Percentiles rank a stretch among this genome's conserved stretches.
Evolutionary conservation across 2,329 filamentous ascomycete species (phyloP).

Genomic region (Stagonosporopsis rhizophila): DNA sequence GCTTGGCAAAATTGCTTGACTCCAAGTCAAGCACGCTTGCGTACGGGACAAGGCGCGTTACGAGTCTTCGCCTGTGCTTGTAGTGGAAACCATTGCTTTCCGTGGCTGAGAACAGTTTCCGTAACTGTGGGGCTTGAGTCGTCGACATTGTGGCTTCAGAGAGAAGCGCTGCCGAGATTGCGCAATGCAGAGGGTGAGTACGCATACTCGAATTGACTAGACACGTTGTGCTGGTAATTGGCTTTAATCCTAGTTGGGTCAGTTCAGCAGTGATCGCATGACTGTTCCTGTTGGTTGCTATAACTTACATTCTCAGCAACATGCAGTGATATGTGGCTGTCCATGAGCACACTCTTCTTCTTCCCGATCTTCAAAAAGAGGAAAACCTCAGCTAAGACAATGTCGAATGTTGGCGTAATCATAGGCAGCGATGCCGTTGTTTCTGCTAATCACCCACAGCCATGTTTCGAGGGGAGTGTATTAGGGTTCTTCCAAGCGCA

Average conservation of each 20-base stretch:
- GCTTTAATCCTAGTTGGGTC: background rate
- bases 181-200: background rate
- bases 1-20: constrained; percentile 15
- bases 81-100: background rate
- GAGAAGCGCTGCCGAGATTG: constrained; percentile 2
- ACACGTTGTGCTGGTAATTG: background rate
- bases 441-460: background rate
- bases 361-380: background rate
- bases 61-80: constrained; percentile 2
- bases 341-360: background rate
- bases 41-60: constrained; percentile 18
- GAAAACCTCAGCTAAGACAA: no score
- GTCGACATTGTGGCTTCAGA: background rate
- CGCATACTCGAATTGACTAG: background rate
- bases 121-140: background rate
- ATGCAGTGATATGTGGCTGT: background rate
- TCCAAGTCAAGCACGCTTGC: constrained; percentile 14
- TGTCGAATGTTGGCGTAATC: background rate
- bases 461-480: no score
- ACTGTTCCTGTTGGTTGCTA: background rate
- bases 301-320: background rate
- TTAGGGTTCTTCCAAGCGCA: no score
- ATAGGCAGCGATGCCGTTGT: background rate
- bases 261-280: background rate
- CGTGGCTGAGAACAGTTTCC: background rate